phyloP scores from a whole-genome alignment of 148 eudicot genomes.

The Rhododendron molle region DNA sequence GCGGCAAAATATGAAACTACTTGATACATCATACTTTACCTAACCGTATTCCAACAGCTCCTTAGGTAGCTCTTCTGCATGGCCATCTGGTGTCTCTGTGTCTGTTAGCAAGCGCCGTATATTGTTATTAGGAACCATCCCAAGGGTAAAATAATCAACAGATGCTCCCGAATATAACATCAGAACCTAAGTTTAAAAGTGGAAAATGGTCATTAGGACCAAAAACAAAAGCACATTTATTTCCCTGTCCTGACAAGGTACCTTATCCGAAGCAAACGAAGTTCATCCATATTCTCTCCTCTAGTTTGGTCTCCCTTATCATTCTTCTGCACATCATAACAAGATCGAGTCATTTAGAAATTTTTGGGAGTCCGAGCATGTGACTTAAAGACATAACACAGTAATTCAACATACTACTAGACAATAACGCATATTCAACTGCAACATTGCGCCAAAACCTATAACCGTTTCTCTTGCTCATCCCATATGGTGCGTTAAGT shows the following conservation, averaged over 20 bases:
- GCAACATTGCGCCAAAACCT: not conserved
- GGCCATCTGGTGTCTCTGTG: not conserved
- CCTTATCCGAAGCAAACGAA: not conserved
- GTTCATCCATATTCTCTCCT: not conserved
- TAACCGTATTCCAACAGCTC: not conserved
- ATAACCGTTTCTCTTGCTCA: not conserved
- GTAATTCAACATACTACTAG: not conserved
- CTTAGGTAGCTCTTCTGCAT: not conserved
- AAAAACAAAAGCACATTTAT: not conserved
- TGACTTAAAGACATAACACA: not conserved
- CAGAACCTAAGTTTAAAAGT: not conserved
- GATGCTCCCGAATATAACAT: not conserved
- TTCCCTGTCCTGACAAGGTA: not conserved
- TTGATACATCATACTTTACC: not conserved
- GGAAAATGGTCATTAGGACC: not conserved
- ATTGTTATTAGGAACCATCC: not conserved
- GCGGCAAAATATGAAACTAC: no score
- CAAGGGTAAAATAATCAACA: not conserved
- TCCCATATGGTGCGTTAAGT: not conserved
- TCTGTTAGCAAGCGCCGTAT: not conserved
- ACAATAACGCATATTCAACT: not conserved
- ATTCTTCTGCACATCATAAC: not conserved
- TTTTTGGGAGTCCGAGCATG: not conserved
- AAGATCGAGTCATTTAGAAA: not conserved
- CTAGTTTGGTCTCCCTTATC: not conserved